phyloP scores from a whole-genome alignment of 2,329 filamentous ascomycete species.

The Pseudogymnoascus sp. region DNA sequence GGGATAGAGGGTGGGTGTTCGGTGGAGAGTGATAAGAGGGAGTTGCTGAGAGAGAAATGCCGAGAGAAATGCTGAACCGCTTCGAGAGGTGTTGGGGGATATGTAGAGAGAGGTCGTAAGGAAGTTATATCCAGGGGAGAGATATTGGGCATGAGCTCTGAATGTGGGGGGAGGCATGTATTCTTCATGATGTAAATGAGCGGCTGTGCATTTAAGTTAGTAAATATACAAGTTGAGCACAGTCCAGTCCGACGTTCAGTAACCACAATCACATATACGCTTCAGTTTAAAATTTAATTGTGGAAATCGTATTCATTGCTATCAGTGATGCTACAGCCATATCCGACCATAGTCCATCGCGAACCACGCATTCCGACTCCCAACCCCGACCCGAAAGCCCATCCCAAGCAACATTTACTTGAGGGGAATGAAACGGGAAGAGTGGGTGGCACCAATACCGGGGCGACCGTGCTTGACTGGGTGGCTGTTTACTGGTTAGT shows the following conservation, averaged over 20 bases:
- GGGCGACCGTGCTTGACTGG: slow-evolving; percentile 99
- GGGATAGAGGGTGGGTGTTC: neutral
- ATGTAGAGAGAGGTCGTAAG: neutral
- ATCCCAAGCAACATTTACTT: slow-evolving; percentile 58
- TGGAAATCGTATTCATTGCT: slow-evolving; percentile 7
- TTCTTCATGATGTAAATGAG: neutral
- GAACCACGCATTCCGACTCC: slow-evolving; percentile 5
- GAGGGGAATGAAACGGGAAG: slow-evolving; percentile 99
- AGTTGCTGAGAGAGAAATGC: too few species aligned
- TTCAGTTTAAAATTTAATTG: neutral
- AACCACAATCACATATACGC: neutral
- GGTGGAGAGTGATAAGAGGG: neutral
- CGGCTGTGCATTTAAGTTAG: neutral
- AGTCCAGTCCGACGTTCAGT: neutral
- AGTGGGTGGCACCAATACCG: slow-evolving; percentile 99
- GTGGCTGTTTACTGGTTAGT: slow-evolving; percentile 63
- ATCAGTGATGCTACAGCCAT: slow-evolving; percentile 8
- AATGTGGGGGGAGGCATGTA: neutral
- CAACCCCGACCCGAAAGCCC: neutral
- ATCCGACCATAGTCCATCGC: slow-evolving; percentile 8
- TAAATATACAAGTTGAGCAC: neutral
- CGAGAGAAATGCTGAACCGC: neutral
- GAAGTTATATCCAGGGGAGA: neutral
- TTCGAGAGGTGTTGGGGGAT: neutral
- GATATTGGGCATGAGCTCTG: neutral